Evolutionary conservation across 768 basidiomycete species (phyloP).

Genomic region (Multifurca ochricompacta): DNA sequence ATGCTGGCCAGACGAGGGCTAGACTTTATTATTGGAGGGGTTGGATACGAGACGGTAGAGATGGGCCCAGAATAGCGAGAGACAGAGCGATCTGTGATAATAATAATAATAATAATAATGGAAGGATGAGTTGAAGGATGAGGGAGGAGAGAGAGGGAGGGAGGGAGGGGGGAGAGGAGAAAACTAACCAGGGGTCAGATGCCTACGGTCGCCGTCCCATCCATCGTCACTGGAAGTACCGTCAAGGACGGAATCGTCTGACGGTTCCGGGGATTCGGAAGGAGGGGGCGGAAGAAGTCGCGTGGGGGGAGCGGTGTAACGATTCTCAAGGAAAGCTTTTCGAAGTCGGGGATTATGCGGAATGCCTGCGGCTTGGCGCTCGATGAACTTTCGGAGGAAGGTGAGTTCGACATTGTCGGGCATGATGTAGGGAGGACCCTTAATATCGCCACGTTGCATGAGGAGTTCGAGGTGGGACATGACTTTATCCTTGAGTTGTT

Average conservation of each 20-base stretch:
- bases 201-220: constrained; percentile 13
- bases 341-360: constrained; percentile 77
- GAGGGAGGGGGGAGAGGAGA: background rate
- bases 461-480: constrained; percentile 82
- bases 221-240: constrained; percentile 14
- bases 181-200: constrained; percentile 9
- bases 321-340: constrained; percentile 17
- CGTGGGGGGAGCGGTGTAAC: constrained; percentile 1
- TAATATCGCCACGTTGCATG: constrained; percentile 84
- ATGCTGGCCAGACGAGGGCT: constrained; percentile 14
- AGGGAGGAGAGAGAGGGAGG: background rate
- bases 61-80: constrained; percentile 5
- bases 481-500: constrained; percentile 81
- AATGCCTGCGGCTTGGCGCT: constrained; percentile 65
- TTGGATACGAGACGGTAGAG: background rate
- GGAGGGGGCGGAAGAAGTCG: constrained; percentile 7
- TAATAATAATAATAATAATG: background rate
- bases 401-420: constrained; percentile 68
- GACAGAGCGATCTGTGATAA: constrained; percentile 4
- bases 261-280: constrained; percentile 19
- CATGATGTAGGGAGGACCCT: constrained; percentile 77
- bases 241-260: constrained; percentile 18
- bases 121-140: background rate
- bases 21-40: constrained; percentile 12
- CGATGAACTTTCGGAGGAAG: constrained; percentile 77